phyloP scores from a whole-genome alignment of 2,329 filamentous ascomycete genomes.

The Botrytis medusae region DNA sequence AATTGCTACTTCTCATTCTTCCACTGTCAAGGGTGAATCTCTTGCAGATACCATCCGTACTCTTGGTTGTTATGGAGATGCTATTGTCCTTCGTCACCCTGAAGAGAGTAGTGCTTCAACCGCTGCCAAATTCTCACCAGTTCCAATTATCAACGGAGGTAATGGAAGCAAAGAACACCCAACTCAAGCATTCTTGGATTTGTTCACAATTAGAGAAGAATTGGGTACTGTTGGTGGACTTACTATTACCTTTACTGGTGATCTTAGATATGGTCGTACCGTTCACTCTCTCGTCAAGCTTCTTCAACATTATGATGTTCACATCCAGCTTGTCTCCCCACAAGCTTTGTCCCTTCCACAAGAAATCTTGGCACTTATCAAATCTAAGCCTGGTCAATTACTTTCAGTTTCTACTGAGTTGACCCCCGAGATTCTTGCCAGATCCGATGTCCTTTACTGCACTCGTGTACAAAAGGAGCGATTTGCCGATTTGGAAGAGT shows the following conservation, averaged over 20 bases:
- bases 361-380: constrained; percentile 70
- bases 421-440: constrained; percentile 81
- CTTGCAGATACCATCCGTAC: constrained; percentile 93
- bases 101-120: constrained; percentile 76
- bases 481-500: constrained; percentile 77
- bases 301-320: constrained; percentile 92
- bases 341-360: constrained; percentile 73
- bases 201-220: constrained; percentile 98
- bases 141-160: constrained; percentile 95
- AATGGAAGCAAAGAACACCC: constrained; percentile 96
- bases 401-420: constrained; percentile 73
- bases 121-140: constrained; percentile 81
- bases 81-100: constrained; percentile 93
- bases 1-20: constrained; percentile 80
- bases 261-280: constrained; percentile 88
- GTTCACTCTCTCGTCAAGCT: constrained; percentile 95
- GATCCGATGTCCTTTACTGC: constrained; percentile 92
- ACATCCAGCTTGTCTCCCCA: constrained; percentile 87
- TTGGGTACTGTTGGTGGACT: constrained; percentile 92
- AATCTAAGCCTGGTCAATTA: constrained; percentile 70
- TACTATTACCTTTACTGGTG: constrained; percentile 93
- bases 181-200: constrained; percentile 94
- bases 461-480: constrained; percentile 96
- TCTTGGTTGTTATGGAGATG: constrained; percentile 90
- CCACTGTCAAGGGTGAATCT: constrained; percentile 90